Base-by-base conservation (phyloP, 2,329 filamentous ascomycete genomes). In the Calonectria pseudoturangicola region DNA sequence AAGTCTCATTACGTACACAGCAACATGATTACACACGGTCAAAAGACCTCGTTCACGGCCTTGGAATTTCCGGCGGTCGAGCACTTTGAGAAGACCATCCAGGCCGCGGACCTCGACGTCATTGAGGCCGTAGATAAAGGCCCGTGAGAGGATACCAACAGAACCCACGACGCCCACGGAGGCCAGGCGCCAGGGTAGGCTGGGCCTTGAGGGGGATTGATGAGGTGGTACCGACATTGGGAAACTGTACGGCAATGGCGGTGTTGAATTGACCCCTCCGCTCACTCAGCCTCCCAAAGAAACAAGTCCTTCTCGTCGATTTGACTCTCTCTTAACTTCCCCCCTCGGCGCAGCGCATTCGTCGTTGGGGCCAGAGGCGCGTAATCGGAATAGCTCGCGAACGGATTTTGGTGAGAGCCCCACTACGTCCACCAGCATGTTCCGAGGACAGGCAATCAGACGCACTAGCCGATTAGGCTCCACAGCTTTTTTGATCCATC, bases 81-180 rank as follows among this genome's bases (percentile, higher is more conserved):
- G 85, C 5, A 96, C 85, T 63, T 92, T 87, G 43, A 97, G 86
- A 76, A 99, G 97, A 13, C 88, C 86, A 60, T 95, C 92, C 73
- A 97, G 86, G 1, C 96, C 96, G 78, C 92, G 89, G 6, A 94
- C 91, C 82, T 98, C 92, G 58, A 95, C 92, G 30, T 88, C 89
- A 83, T 94, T 97, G 74, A 96, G 84, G 0, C 90, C 91, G 76
- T 92, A 93, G 51, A 98, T 85, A 81, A 98, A 98, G 2, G 87
- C 88, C 73, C 94, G 91, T 70, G 92, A 95, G 8, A 97, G 76
- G 33, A 92, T 84, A 60, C 92, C 93, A 0, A 95, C 93, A 13
- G 92, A 84, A 78, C 93, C 93, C 89, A 98, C 95, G 45, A 94
- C 89, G 74, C 92, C 86, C 65, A 92, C 88, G n/a, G 95, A 97